Conservation (phyloP, 305 asterid genomes). For the Fraxinus greggii region DNA sequence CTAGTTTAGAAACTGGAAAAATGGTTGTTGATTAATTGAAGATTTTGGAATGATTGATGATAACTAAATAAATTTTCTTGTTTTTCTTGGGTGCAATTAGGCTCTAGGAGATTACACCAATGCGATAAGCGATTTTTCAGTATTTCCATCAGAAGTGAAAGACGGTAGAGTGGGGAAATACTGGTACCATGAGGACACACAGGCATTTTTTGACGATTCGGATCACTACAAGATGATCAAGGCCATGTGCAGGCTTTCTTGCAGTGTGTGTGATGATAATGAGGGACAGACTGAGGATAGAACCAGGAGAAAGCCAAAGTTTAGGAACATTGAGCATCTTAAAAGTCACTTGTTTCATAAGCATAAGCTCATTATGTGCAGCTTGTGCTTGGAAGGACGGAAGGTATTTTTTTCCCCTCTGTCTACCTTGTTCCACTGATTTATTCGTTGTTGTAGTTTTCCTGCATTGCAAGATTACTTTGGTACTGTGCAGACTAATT, state of each 20-base stretch:
- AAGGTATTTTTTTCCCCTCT: slow-evolving; percentile 50
- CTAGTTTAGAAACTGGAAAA: background rate
- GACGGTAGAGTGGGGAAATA: slow-evolving; percentile 79
- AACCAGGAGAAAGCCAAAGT: slow-evolving; percentile 55
- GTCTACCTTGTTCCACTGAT: background rate
- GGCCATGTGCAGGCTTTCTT: slow-evolving; percentile 98
- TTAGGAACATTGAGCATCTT: slow-evolving; percentile 82
- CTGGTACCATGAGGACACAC: slow-evolving; percentile 94
- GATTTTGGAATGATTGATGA: background rate
- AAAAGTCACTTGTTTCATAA: slow-evolving; percentile 83
- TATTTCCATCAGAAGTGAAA: slow-evolving; percentile 58
- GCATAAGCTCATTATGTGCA: slow-evolving; percentile 87
- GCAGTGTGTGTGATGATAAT: slow-evolving; percentile 72
- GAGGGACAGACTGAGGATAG: slow-evolving; percentile 53
- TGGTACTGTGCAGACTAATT: background rate
- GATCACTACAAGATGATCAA: slow-evolving; percentile 94
- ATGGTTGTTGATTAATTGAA: background rate
- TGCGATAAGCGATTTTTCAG: slow-evolving; percentile 60
- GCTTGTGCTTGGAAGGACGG: slow-evolving; percentile 93
- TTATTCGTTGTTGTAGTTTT: background rate
- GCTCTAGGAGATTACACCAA: slow-evolving; percentile 87
- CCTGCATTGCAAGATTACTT: background rate
- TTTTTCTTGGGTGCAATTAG: slow-evolving; percentile 32
- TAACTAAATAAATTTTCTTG: background rate
- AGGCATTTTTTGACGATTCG: slow-evolving; percentile 79